Conservation (phyloP, 441 rosid genomes). For the Dalechampia spathulata region DNA sequence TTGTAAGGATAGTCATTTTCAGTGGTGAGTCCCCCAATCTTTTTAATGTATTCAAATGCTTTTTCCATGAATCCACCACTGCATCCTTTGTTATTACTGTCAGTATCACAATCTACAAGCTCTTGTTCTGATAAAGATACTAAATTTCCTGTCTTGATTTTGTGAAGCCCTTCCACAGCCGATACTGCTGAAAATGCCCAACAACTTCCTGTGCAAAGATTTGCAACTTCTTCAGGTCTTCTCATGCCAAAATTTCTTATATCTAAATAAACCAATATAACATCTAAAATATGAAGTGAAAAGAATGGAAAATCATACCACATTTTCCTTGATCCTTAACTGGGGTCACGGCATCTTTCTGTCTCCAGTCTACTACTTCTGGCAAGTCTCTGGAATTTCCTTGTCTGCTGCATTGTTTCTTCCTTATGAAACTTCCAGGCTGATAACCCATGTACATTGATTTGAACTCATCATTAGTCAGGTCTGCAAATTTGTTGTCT, state of each 20-base stretch:
- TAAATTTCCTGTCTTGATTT: slow-evolving; percentile 53
- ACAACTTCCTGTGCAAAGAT: slow-evolving; percentile 49
- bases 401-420: background rate
- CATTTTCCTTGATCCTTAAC: slow-evolving; percentile 70
- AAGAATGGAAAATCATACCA: slow-evolving; percentile 31
- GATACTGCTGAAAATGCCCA: slow-evolving; percentile 92
- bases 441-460: slow-evolving; percentile 37
- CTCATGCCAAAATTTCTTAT: background rate
- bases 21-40: slow-evolving; percentile 47
- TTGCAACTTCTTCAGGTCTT: background rate
- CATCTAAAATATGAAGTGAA: background rate
- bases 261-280: no score
- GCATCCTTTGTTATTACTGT: slow-evolving; percentile 42
- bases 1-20: slow-evolving; percentile 49
- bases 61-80: slow-evolving; percentile 63
- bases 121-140: slow-evolving; percentile 70
- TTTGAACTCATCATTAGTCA: slow-evolving; percentile 69
- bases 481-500: slow-evolving; percentile 76
- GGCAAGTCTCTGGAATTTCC: slow-evolving; percentile 23
- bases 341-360: slow-evolving; percentile 60
- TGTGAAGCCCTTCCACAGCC: slow-evolving; percentile 71
- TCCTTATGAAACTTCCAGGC: background rate
- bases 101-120: slow-evolving; percentile 63
- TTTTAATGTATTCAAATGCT: slow-evolving; percentile 45
- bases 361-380: slow-evolving; percentile 55